These are phyloP conservation scores for Ascosphaera apis DNA, from an alignment of 2,329 filamentous ascomycete species.

Conservation along the genomic window DNA sequence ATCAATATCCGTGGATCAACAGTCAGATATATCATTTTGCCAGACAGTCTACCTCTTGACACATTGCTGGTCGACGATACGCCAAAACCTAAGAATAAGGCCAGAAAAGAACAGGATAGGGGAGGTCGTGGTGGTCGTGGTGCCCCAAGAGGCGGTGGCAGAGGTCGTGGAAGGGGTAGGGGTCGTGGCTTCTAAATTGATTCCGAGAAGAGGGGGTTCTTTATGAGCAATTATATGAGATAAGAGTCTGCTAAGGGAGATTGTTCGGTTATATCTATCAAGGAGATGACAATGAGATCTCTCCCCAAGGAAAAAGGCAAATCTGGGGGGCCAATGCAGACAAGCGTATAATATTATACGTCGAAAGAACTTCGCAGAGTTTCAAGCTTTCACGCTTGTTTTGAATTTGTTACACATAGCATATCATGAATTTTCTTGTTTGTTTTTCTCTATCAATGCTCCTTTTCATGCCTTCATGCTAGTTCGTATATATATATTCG, in stretches of 20 bases:
- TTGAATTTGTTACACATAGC: too few relatives aligned
- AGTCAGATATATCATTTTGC: slow-evolving; percentile 89
- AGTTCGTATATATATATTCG: too few relatives aligned
- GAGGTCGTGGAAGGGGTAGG: slow-evolving; percentile 26
- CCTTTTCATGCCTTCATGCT: too few relatives aligned
- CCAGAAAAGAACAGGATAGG: slow-evolving; percentile 58
- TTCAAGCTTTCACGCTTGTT: too few relatives aligned
- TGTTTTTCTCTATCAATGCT: too few relatives aligned
- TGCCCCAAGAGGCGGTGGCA: slow-evolving; percentile 23
- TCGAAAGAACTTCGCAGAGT: too few relatives aligned
- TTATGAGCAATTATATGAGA: not conserved
- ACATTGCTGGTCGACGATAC: slow-evolving; percentile 89
- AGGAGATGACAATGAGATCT: not conserved
- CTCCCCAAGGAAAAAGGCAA: not conserved
- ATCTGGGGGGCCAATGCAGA: too few relatives aligned
- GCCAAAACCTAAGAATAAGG: slow-evolving; percentile 99
- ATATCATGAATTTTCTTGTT: too few relatives aligned
- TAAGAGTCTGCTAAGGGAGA: not conserved
- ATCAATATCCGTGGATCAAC: slow-evolving; percentile 95
- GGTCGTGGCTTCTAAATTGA: slow-evolving; percentile 21
- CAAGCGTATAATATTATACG: too few relatives aligned
- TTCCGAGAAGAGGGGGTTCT: slow-evolving; percentile 2
- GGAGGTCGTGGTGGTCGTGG: slow-evolving; percentile 26
- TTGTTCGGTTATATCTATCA: not conserved
- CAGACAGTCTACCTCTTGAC: slow-evolving; percentile 83